phyloP scores from a whole-genome alignment of 441 rosid species.

The Corymbia citriodora region DNA sequence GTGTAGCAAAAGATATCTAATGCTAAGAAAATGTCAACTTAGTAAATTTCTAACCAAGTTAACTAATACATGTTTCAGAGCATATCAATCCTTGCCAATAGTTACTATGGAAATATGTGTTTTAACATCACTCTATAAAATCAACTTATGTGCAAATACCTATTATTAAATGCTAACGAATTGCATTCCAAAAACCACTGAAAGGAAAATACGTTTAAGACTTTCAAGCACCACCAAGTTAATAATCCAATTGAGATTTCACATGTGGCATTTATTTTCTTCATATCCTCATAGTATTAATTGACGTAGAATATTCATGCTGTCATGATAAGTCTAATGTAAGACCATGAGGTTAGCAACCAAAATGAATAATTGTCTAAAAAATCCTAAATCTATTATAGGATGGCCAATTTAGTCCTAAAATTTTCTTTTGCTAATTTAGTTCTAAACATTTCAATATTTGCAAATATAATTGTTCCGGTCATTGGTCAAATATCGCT shows the following conservation, averaged over 20 bases:
- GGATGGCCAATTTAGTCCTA: accelerated
- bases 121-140: no score
- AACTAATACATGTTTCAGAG: no score
- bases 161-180: no score
- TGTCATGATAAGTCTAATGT: background rate
- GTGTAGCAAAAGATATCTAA: background rate
- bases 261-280: background rate
- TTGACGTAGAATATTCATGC: background rate
- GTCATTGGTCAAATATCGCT: background rate
- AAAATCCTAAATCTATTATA: background rate
- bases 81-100: background rate
- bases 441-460: background rate
- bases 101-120: no score
- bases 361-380: background rate
- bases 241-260: background rate
- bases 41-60: background rate
- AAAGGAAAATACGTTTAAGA: no score
- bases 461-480: accelerated
- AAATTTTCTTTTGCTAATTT: background rate
- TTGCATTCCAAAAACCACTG: no score
- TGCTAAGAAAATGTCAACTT: background rate
- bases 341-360: background rate
- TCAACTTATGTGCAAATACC: no score
- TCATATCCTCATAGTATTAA: background rate
- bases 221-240: background rate